Conservation (phyloP, 495 filamentous ascomycete genomes). For the Astrothelium macrocarpum region DNA sequence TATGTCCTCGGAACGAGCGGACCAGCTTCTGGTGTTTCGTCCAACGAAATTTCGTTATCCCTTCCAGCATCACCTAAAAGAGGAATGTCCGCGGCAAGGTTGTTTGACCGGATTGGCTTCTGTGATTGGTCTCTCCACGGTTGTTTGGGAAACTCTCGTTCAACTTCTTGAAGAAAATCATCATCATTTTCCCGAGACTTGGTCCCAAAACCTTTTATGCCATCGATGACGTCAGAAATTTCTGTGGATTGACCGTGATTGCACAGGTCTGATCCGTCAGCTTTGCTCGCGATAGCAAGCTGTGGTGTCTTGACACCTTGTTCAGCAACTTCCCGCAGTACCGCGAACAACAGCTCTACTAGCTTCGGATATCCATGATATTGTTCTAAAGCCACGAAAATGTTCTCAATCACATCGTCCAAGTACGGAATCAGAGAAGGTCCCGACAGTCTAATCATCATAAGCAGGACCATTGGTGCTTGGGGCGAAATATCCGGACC, state of each 20-base stretch:
- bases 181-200: not conserved
- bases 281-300: slow-evolving; percentile 41
- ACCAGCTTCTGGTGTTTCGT: slow-evolving; percentile 45
- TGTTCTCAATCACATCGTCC: slow-evolving; percentile 79
- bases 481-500: slow-evolving; percentile 85
- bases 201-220: not conserved
- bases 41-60: slow-evolving; percentile 33
- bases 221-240: slow-evolving; percentile 31
- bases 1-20: slow-evolving; percentile 33
- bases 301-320: slow-evolving; percentile 61
- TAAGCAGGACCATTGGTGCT: slow-evolving; percentile 78
- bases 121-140: slow-evolving; percentile 16
- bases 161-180: not conserved
- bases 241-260: slow-evolving; percentile 27
- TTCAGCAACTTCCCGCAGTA: slow-evolving; percentile 69
- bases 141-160: slow-evolving; percentile 8
- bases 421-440: slow-evolving; percentile 74
- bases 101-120: not conserved
- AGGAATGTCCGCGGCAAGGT: not conserved
- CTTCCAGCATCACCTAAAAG: slow-evolving; percentile 10
- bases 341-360: slow-evolving; percentile 75
- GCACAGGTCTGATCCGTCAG: slow-evolving; percentile 5
- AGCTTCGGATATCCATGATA: slow-evolving; percentile 89
- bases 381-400: slow-evolving; percentile 82
- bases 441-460: slow-evolving; percentile 89